Evolutionary conservation across 2,329 filamentous ascomycete genomes (phyloP).

Genomic region (Fusarium continuum): DNA sequence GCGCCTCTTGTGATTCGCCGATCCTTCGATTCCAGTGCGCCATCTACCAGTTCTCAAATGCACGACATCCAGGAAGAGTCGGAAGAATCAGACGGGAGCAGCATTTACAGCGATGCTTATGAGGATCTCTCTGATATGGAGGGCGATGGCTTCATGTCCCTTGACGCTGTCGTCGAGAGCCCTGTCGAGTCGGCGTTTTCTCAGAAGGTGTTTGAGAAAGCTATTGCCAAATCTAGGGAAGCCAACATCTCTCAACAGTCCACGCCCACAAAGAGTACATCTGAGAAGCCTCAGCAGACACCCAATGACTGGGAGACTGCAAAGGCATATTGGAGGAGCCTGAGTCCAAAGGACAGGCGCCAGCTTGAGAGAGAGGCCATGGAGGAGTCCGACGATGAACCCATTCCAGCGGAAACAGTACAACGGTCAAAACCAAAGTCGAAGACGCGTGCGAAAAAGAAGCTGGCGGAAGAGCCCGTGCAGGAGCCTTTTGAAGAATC

Average conservation of each 20-base stretch:
- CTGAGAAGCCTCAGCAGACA: slow-evolving; percentile 4
- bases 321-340: slow-evolving; percentile 74
- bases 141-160: slow-evolving; percentile 73
- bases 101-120: slow-evolving; percentile 79
- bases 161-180: slow-evolving; percentile 75
- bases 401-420: slow-evolving; percentile 46
- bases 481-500: slow-evolving; percentile 13
- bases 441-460: slow-evolving; percentile 53
- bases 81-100: slow-evolving; percentile 60
- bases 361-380: slow-evolving; percentile 68
- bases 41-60: slow-evolving; percentile 41
- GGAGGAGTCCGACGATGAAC: slow-evolving; percentile 61
- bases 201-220: slow-evolving; percentile 39
- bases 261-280: not conserved
- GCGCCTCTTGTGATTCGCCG: slow-evolving; percentile 22
- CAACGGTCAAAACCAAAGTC: slow-evolving; percentile 29
- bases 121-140: slow-evolving; percentile 75
- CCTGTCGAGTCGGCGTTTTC: slow-evolving; percentile 50
- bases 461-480: slow-evolving; percentile 4
- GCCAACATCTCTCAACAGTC: not conserved
- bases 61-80: slow-evolving; percentile 51
- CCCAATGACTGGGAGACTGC: slow-evolving; percentile 71
- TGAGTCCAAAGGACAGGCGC: slow-evolving; percentile 69
- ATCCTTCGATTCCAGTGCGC: slow-evolving; percentile 30
- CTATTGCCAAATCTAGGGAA: slow-evolving; percentile 36